Conservation (phyloP, 345 rosid species). For the Adansonia digitata region DNA sequence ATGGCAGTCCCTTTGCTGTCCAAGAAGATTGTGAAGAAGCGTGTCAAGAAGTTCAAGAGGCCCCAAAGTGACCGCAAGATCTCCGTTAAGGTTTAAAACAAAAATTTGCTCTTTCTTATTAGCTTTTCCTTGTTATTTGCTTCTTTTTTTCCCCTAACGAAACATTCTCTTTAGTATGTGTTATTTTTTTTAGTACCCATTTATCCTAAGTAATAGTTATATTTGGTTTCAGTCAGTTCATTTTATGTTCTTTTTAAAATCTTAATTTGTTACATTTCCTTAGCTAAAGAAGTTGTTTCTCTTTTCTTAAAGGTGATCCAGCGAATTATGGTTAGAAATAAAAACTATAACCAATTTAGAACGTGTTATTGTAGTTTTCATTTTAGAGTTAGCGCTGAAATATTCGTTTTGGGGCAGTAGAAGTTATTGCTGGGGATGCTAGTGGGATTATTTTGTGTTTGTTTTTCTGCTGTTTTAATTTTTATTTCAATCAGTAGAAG, state of each 20-base stretch:
- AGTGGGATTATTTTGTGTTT: neutral
- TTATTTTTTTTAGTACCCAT: neutral
- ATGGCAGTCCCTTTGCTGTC: slow-evolving; percentile 58
- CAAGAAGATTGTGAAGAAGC: slow-evolving; percentile 70
- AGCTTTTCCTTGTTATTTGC: too few relatives aligned
- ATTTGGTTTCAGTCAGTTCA: neutral
- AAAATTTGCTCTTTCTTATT: too few relatives aligned
- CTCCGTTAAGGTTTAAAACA: slow-evolving; percentile 45
- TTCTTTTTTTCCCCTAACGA: too few relatives aligned
- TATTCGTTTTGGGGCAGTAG: neutral
- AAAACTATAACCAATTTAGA: too few relatives aligned
- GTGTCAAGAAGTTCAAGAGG: slow-evolving; percentile 58
- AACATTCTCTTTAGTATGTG: too few relatives aligned
- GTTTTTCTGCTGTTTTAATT: neutral
- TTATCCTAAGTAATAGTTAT: neutral
- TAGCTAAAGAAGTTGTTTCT: neutral
- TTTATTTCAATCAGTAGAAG: neutral
- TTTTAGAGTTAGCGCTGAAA: neutral
- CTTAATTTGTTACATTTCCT: neutral
- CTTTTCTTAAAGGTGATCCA: too few relatives aligned
- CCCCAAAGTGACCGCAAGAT: slow-evolving; percentile 62
- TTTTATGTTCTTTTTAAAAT: neutral
- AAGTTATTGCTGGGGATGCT: neutral
- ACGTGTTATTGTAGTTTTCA: neutral
- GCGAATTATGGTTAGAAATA: neutral